A percentile compares a stretch with the other conserved stretches of the same genome.
phyloP scores from a whole-genome alignment of 805 yeast genomes.

The Saccharomyces kudriavzevii region DNA sequence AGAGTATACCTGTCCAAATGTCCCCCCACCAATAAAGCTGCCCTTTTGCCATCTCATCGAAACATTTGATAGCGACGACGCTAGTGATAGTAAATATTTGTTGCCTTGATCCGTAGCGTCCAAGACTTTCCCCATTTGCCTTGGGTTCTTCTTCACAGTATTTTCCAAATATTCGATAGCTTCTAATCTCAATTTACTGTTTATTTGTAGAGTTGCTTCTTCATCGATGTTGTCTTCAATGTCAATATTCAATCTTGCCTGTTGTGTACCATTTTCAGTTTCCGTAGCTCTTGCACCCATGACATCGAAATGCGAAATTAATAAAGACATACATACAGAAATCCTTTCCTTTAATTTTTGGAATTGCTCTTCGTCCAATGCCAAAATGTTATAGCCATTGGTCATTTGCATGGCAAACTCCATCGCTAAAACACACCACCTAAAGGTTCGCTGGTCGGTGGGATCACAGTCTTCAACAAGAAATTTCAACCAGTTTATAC shows the following conservation, averaged over 20 bases:
- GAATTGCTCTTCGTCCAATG: constrained; percentile 72
- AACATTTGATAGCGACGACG: constrained; percentile 81
- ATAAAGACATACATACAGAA: constrained; percentile 86
- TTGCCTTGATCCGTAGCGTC: constrained; percentile 84
- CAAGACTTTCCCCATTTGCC: constrained; percentile 72
- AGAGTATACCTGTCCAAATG: constrained; percentile 89
- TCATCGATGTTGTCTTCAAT: constrained; percentile 43
- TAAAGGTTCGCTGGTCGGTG: constrained; percentile 79
- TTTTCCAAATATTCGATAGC: constrained; percentile 59
- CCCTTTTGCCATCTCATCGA: constrained; percentile 98
- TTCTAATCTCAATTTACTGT: constrained; percentile 60
- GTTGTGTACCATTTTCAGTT: constrained; percentile 39
- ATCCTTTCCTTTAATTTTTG: constrained; percentile 65
- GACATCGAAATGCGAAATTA: constrained; percentile 92
- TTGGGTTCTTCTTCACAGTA: constrained; percentile 36
- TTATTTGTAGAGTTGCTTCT: constrained; percentile 44
- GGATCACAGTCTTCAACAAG: constrained; percentile 93
- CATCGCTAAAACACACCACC: constrained; percentile 93
- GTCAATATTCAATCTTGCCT: constrained; percentile 27
- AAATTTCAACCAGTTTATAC: constrained; percentile 87
- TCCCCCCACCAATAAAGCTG: constrained; percentile 85
- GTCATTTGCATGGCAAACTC: constrained; percentile 96
- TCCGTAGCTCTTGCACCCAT: constrained; percentile 89
- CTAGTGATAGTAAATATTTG: constrained; percentile 75
- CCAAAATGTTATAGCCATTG: constrained; percentile 77